Conservation (phyloP, 495 filamentous ascomycete species). For the Patellaria atrata region DNA sequence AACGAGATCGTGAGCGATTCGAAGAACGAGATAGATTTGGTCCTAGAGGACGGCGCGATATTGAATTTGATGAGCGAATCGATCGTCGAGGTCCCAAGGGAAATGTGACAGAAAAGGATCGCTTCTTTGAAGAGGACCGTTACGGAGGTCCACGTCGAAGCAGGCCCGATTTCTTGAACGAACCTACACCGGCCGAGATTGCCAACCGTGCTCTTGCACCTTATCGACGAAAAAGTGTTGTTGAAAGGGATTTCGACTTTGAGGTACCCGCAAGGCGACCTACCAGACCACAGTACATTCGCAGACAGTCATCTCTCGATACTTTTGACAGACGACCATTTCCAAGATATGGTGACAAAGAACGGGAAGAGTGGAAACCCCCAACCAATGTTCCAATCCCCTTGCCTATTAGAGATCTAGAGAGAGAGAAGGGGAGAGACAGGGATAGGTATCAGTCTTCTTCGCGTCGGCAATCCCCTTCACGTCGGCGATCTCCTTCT, state of each 20-base stretch:
- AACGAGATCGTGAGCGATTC: conserved; percentile 20
- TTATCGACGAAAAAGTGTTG: conserved; percentile 23
- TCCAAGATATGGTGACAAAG: conserved; percentile 34
- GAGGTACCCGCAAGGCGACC: conserved; percentile 32
- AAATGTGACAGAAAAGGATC: conserved; percentile 36
- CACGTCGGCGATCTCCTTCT: conserved; percentile 14
- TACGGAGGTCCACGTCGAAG: conserved; percentile 40
- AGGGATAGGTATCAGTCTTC: too few species aligned
- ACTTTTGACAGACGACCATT: conserved; percentile 55
- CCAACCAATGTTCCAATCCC: conserved; percentile 40
- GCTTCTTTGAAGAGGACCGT: conserved; percentile 40
- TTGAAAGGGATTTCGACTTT: conserved; percentile 32
- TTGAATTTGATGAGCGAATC: conserved; percentile 22
- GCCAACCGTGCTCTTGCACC: conserved; percentile 26
- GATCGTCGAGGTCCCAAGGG: conserved; percentile 19
- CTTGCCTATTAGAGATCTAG: conserved; percentile 31
- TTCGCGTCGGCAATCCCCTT: too few species aligned
- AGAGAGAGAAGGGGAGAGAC: too few species aligned
- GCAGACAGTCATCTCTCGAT: conserved; percentile 55
- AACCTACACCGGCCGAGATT: conserved; percentile 22
- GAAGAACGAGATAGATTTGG: conserved; percentile 24
- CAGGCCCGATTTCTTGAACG: conserved; percentile 23
- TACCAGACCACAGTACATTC: conserved; percentile 41
- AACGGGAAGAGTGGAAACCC: conserved; percentile 30
- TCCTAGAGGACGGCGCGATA: conserved; percentile 19